Base-by-base conservation (phyloP, 805 yeast genomes). In the Ogataea paraovalis region DNA sequence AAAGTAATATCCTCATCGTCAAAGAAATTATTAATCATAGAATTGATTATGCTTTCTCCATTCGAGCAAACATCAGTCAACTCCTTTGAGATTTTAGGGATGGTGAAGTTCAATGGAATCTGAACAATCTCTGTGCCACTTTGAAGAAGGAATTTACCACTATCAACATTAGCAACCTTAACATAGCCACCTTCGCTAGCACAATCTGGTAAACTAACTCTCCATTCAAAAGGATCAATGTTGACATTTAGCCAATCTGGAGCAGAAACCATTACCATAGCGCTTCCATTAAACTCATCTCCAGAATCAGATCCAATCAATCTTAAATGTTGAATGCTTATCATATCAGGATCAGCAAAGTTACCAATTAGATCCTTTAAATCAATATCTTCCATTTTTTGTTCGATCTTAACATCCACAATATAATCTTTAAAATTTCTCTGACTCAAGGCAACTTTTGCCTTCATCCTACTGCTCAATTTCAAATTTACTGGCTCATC, bases 141-240 rank as follows among this genome's bases (percentile, higher is more conserved):
- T 5, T n/a, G 13, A 9, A 34, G 16, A 16, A 7, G 4, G 38
- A 34, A 12, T 18, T 18, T 18, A 4, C 16, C 38, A 34, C 4
- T 34, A n/a, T 34, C 13, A 34, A 34, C 19, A 7, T 6, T 12
- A 18, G 38, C 38, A 34, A 34, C 7, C 6, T 16, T n/a, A n/a
- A 18, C 16, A 18, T 38, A 23, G 2, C 19, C 16, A 18, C 9
- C 16, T 3, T 28, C 5, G n/a, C n/a, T n/a, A n/a, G n/a, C n/a
- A 25, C 57, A 53, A n/a, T 48, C 53, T 13, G 47, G 41, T 3
- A 49, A 10, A 10, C 28, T 23, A 10, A 53, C 20, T 13, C 36
- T 39, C 54, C 53, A 53, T 6, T 42, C 12, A 6, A 50, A 30
- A 19, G 45, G n/a, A 10, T 37, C 22, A 13, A 52, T 3, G 3